Conservation (phyloP, 1,284 basidiomycete species). For the Pseudozyma sp. region DNA sequence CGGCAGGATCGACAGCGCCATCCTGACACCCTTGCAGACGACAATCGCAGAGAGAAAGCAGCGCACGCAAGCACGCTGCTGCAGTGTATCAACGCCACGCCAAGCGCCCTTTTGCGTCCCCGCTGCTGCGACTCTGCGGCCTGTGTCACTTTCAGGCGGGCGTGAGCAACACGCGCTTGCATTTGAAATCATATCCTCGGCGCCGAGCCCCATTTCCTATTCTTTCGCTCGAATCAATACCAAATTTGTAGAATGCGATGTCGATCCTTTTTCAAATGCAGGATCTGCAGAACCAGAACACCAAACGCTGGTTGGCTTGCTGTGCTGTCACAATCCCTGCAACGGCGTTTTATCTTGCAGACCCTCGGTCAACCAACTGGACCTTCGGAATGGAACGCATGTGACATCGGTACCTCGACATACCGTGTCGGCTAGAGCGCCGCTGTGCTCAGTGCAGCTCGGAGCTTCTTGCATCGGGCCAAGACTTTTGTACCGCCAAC, state of each 20-base stretch:
- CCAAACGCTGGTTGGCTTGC: not conserved
- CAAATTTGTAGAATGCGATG: not conserved
- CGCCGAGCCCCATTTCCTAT: not conserved
- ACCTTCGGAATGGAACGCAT: constrained; percentile 2
- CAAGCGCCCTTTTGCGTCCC: not conserved
- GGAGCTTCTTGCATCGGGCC: constrained; percentile 16
- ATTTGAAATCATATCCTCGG: not conserved
- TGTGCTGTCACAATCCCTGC: constrained; percentile 1
- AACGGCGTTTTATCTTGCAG: constrained; percentile 1
- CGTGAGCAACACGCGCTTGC: not conserved
- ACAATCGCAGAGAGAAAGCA: not conserved
- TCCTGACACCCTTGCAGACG: too few relatives aligned
- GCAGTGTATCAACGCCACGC: constrained; percentile 1
- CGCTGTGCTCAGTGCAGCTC: not conserved
- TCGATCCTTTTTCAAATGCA: constrained; percentile 1
- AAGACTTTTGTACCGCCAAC: constrained; percentile 4
- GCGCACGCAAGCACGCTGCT: not conserved
- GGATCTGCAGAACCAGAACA: too few relatives aligned
- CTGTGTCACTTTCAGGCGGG: not conserved
- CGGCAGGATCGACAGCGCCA: constrained; percentile 5
- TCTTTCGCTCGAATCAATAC: not conserved
- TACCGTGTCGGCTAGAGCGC: too few relatives aligned
- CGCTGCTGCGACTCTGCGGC: not conserved
- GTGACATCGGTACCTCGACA: not conserved
- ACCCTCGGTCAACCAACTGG: not conserved